Evolutionary conservation across 768 basidiomycete genomes (phyloP).

Genomic region (Leccinum subgranulosum): DNA sequence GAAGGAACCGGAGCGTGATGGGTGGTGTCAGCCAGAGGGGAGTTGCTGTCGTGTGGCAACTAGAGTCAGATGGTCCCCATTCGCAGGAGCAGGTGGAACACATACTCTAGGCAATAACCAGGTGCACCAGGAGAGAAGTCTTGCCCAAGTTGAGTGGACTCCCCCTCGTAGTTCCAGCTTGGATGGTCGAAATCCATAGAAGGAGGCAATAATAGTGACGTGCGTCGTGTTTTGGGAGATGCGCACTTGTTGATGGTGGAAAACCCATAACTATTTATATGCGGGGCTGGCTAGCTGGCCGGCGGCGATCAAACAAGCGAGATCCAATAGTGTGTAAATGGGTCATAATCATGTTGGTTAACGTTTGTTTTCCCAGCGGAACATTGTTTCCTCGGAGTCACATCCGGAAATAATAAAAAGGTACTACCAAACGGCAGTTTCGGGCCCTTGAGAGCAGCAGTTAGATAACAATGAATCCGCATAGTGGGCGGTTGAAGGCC

Average conservation of each 20-base stretch:
- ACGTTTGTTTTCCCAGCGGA: neutral
- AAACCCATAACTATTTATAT: neutral
- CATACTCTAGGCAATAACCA: constrained; percentile 3
- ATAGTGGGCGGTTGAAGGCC: neutral
- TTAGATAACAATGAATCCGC: neutral
- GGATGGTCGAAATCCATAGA: too few species aligned
- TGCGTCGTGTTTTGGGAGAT: neutral
- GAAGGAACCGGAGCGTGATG: neutral
- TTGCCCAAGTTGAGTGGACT: neutral
- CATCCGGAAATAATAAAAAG: neutral
- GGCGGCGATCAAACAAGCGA: neutral
- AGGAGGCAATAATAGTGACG: neutral
- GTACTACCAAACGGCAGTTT: neutral
- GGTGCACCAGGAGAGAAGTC: neutral
- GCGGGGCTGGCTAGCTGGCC: neutral
- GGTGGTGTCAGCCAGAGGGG: neutral
- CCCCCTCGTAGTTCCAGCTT: neutral
- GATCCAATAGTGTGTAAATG: neutral
- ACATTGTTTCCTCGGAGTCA: too few species aligned
- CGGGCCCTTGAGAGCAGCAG: too few species aligned
- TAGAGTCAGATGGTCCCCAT: neutral
- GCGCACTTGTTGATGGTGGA: neutral
- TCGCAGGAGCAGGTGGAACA: neutral
- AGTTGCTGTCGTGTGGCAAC: neutral
- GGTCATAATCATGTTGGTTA: neutral